These are phyloP conservation scores for Chaetomidium leptoderma DNA, from an alignment of 495 filamentous ascomycete genomes.

Conservation along the genomic window DNA sequence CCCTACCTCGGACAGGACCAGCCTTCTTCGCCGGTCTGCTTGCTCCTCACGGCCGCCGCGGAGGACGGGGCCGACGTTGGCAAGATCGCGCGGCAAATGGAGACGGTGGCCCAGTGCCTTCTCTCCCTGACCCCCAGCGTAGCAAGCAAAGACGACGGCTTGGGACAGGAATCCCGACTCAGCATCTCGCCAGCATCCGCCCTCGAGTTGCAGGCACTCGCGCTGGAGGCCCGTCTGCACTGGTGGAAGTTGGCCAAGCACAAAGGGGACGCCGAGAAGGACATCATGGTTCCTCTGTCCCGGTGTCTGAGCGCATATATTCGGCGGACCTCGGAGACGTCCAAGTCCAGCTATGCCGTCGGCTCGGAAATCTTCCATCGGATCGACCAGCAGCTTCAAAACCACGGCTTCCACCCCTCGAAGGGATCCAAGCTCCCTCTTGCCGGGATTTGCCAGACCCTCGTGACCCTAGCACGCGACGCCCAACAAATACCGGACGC, in stretches of 20 bases:
- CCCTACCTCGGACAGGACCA: constrained; percentile 42
- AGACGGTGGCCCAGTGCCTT: constrained; percentile 62
- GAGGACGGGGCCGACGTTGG: constrained; percentile 41
- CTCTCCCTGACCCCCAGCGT: constrained; percentile 59
- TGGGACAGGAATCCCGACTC: constrained; percentile 45
- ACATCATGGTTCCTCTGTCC: constrained; percentile 64
- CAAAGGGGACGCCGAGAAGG: constrained; percentile 59
- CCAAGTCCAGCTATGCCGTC: constrained; percentile 40
- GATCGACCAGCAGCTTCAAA: constrained; percentile 28
- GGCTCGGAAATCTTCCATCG: constrained; percentile 24
- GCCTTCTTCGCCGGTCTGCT: constrained; percentile 59
- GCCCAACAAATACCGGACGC: constrained; percentile 42
- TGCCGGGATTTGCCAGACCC: constrained; percentile 38
- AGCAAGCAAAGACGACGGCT: constrained; percentile 49
- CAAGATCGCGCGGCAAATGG: constrained; percentile 66
- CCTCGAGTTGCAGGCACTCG: constrained; percentile 63
- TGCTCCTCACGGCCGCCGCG: constrained; percentile 54
- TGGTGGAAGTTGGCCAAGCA: constrained; percentile 75
- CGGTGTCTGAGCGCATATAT: constrained; percentile 61
- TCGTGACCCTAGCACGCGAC: constrained; percentile 43
- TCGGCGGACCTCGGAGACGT: constrained; percentile 46
- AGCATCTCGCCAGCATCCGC: constrained; percentile 55
- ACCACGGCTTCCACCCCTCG: constrained; percentile 19
- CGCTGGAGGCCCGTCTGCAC: constrained; percentile 58
- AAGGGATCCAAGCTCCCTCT: constrained; percentile 33